phyloP scores from a whole-genome alignment of 768 basidiomycete genomes.

The Pisolithus tinctorius region DNA sequence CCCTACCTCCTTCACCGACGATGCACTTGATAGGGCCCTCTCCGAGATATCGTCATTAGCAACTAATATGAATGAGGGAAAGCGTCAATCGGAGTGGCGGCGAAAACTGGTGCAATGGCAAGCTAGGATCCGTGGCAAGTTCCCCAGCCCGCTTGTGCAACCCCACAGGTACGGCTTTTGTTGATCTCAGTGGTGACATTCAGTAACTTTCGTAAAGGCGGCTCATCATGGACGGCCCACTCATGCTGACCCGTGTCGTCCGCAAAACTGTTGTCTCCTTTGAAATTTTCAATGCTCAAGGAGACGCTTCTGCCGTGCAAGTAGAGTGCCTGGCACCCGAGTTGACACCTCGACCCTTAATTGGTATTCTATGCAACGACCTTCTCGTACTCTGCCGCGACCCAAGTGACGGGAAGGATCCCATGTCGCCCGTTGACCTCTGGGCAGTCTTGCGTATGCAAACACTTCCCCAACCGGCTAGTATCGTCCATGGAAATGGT shows the following conservation, averaged over 20 bases:
- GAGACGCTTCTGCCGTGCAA: slow-evolving; percentile 75
- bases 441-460: slow-evolving; percentile 97
- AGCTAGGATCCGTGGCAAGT: slow-evolving; percentile 79
- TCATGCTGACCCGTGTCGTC: slow-evolving; percentile 85
- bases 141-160: slow-evolving; percentile 96
- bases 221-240: slow-evolving; percentile 86
- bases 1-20: slow-evolving; percentile 70
- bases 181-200: slow-evolving; percentile 1
- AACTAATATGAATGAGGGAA: slow-evolving; percentile 97
- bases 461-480: slow-evolving; percentile 83
- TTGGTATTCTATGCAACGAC: slow-evolving; percentile 89
- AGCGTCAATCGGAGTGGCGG: slow-evolving; percentile 90
- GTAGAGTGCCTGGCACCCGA: slow-evolving; percentile 89
- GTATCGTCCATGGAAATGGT: slow-evolving; percentile 86
- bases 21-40: slow-evolving; percentile 80
- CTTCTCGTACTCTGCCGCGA: slow-evolving; percentile 88
- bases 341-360: slow-evolving; percentile 67
- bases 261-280: slow-evolving; percentile 78
- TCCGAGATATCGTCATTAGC: slow-evolving; percentile 85
- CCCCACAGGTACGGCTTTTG: slow-evolving; percentile 71
- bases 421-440: slow-evolving; percentile 71
- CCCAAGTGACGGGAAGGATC: slow-evolving; percentile 75
- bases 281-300: slow-evolving; percentile 71
- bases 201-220: slow-evolving; percentile 42
- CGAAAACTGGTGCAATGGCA: slow-evolving; percentile 90